phyloP scores from a whole-genome alignment of 768 basidiomycete genomes.

The Coprinopsis marcescibilis region DNA sequence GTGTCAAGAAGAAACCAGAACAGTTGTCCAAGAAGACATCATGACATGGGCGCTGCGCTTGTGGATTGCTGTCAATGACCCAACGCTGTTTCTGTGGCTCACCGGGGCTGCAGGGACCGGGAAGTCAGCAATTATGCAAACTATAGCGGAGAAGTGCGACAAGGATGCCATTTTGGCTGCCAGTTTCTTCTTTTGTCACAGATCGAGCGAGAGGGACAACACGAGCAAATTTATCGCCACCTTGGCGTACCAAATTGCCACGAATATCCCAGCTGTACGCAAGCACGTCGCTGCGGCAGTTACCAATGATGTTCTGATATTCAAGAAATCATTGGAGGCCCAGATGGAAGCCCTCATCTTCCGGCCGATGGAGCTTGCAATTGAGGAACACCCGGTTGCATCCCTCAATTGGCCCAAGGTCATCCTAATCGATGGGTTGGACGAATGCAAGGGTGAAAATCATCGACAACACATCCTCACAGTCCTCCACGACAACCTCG shows the following conservation, averaged over 20 bases:
- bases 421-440: conserved; percentile 10
- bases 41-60: not conserved
- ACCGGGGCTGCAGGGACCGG: conserved; percentile 7
- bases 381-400: not conserved
- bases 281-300: not conserved
- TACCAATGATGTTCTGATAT: not conserved
- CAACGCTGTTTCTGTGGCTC: conserved; percentile 1
- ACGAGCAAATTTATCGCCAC: conserved; percentile 1
- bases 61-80: not conserved
- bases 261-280: not conserved
- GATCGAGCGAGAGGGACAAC: not conserved
- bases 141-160: conserved; percentile 1
- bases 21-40: not conserved
- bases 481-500: too few species aligned
- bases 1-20: not conserved
- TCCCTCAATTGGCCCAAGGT: not conserved
- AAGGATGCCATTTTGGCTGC: not conserved
- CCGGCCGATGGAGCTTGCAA: not conserved
- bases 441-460: conserved; percentile 9
- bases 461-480: not conserved
- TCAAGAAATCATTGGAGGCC: not conserved
- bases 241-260: conserved; percentile 4
- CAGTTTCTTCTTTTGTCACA: conserved; percentile 10
- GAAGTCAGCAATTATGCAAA: conserved; percentile 9
- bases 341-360: conserved; percentile 5